Percentiles rank a stretch among this genome's conserved stretches.
phyloP scores from a whole-genome alignment of 495 filamentous ascomycete genomes.

The Annulohypoxylon bovei region DNA sequence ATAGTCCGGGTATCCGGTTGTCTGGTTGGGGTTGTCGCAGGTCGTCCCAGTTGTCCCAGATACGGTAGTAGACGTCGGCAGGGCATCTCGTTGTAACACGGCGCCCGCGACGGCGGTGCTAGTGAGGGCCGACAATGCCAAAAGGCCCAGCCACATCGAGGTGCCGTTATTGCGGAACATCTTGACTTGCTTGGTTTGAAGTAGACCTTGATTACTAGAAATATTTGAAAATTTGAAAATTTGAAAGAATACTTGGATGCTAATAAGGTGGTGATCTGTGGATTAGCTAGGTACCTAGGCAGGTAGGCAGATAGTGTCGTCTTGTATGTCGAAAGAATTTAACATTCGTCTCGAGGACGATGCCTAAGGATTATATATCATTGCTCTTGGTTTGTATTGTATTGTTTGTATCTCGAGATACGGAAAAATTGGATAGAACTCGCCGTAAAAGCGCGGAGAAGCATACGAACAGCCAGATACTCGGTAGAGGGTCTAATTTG shows the following conservation, averaged over 20 bases:
- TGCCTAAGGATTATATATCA: constrained; percentile 5
- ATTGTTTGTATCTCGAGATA: neutral
- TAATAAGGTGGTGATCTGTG: neutral
- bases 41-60: constrained; percentile 8
- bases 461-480: neutral
- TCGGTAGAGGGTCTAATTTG: neutral
- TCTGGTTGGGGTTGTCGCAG: constrained; percentile 30
- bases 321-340: neutral
- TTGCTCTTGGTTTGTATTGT: neutral
- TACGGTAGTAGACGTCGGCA: constrained; percentile 12
- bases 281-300: neutral
- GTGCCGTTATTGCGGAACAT: constrained; percentile 15
- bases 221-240: neutral
- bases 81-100: neutral
- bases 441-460: constrained; percentile 3
- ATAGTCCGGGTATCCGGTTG: constrained; percentile 42
- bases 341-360: neutral
- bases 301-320: neutral
- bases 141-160: constrained; percentile 10
- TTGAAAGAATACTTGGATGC: neutral
- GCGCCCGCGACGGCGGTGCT: constrained; percentile 7
- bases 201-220: neutral
- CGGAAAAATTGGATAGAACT: neutral
- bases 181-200: neutral
- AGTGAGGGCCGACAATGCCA: constrained; percentile 7